Conservation (phyloP, 352 stramenopile genomes). For the Pythium aphanidermatum region DNA sequence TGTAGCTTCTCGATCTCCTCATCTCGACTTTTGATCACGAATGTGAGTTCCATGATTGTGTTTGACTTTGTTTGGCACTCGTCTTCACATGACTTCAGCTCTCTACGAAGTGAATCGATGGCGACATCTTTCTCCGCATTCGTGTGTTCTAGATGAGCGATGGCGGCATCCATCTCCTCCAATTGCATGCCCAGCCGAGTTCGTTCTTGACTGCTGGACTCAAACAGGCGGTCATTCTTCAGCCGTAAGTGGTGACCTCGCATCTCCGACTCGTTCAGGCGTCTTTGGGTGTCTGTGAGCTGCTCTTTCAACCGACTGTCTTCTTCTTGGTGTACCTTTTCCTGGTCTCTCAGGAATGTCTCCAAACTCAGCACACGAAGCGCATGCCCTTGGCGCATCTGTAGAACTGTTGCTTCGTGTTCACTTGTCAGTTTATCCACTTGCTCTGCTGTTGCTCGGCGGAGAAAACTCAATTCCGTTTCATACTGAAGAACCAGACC, state of each 20-base stretch:
- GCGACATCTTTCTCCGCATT: slow-evolving; percentile 19
- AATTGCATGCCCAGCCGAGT: slow-evolving; percentile 14
- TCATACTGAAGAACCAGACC: slow-evolving; percentile 33
- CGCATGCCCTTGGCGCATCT: slow-evolving; percentile 40
- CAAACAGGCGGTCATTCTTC: neutral
- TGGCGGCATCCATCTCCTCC: slow-evolving; percentile 34
- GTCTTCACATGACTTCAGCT: slow-evolving; percentile 29
- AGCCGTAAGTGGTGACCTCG: no score
- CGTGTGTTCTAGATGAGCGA: neutral
- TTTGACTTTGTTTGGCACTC: slow-evolving; percentile 45
- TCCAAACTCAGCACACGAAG: slow-evolving; percentile 36
- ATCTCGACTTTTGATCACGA: slow-evolving; percentile 66
- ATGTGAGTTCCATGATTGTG: slow-evolving; percentile 68
- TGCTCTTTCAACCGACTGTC: slow-evolving; percentile 14
- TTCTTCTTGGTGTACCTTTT: slow-evolving; percentile 19
- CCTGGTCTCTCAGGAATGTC: slow-evolving; percentile 38
- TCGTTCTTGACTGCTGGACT: slow-evolving; percentile 1
- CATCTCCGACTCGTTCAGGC: neutral
- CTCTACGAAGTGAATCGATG: slow-evolving; percentile 25
- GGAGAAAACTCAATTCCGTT: slow-evolving; percentile 37
- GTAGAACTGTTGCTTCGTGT: slow-evolving; percentile 23
- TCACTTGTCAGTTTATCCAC: slow-evolving; percentile 23
- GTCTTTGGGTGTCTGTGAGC: slow-evolving; percentile 19
- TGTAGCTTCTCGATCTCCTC: slow-evolving; percentile 60
- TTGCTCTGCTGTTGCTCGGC: slow-evolving; percentile 25